Conservation (phyloP, 331 rosid species). For the Malus hybrid region DNA sequence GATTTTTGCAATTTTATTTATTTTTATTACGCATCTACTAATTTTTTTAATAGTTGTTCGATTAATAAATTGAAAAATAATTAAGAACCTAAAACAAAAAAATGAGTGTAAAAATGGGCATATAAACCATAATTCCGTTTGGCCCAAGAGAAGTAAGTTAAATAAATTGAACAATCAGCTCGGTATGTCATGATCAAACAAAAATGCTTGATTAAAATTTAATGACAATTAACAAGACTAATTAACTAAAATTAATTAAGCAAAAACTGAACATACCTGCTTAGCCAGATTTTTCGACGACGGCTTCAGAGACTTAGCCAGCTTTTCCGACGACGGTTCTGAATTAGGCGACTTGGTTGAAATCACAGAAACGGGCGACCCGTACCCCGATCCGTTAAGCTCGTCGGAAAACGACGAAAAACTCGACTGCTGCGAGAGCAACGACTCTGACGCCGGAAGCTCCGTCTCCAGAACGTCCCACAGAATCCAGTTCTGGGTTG, state of each 20-base stretch:
- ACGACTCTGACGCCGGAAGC: constrained; percentile 19
- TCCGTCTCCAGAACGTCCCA: background rate
- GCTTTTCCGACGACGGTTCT: too few species aligned
- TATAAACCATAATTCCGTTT: too few species aligned
- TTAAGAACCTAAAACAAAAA: background rate
- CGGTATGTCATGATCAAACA: background rate
- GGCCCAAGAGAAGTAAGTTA: too few species aligned
- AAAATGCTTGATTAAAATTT: background rate
- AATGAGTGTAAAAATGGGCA: background rate
- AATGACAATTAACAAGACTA: background rate
- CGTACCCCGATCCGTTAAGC: constrained; percentile 17
- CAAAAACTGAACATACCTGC: background rate
- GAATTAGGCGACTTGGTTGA: constrained; percentile 6
- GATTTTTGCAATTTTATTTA: too few species aligned
- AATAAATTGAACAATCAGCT: too few species aligned
- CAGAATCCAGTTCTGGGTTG: too few species aligned
- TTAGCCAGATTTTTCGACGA: constrained; percentile 1
- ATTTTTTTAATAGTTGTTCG: too few species aligned
- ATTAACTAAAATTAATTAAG: background rate
- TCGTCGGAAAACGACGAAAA: constrained; percentile 50
- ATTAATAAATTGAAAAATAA: background rate
- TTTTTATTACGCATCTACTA: too few species aligned
- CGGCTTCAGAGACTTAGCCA: background rate
- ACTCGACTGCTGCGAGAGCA: constrained; percentile 22
- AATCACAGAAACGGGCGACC: constrained; percentile 44